Evolutionary conservation across 2,329 filamentous ascomycete genomes (phyloP).

Genomic region (Colletotrichum sp.): DNA sequence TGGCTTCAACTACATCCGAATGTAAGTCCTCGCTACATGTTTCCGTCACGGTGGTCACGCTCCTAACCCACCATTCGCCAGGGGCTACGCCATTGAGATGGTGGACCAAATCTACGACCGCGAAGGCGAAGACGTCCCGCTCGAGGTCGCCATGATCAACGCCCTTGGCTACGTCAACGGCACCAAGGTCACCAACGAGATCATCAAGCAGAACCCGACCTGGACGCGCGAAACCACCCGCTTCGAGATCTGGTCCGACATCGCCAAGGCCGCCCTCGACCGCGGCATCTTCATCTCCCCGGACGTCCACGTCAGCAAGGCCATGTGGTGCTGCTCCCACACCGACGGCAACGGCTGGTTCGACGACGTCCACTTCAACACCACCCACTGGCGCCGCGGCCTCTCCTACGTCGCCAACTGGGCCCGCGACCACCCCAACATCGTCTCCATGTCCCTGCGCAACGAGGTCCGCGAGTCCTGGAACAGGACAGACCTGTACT

Average conservation of each 20-base stretch:
- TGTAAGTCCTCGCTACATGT: constrained; percentile 26
- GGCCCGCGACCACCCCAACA: constrained; percentile 37
- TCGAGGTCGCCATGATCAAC: constrained; percentile 41
- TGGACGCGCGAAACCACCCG: constrained; percentile 61
- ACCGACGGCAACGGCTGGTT: constrained; percentile 60
- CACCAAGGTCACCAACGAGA: constrained; percentile 46
- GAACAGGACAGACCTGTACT: constrained; percentile 46
- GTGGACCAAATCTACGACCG: constrained; percentile 53
- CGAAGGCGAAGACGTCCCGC: constrained; percentile 40
- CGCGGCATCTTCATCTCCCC: constrained; percentile 44
- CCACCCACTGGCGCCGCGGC: constrained; percentile 59
- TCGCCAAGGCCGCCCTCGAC: constrained; percentile 4
- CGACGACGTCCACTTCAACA: constrained; percentile 58
- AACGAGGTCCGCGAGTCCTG: constrained; percentile 61
- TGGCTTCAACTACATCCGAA: constrained; percentile 59
- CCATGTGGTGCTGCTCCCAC: constrained; percentile 50
- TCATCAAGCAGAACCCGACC: constrained; percentile 54
- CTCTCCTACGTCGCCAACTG: constrained; percentile 55
- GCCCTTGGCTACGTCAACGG: constrained; percentile 53
- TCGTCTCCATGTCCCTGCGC: constrained; percentile 46
- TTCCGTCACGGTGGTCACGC: background rate
- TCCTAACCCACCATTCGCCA: constrained; percentile 4
- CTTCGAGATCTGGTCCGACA: constrained; percentile 42
- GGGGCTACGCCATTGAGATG: constrained; percentile 62
- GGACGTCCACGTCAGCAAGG: constrained; percentile 45